A percentile compares a stretch with the other conserved stretches of the same genome.
Evolutionary conservation across 805 yeast species (phyloP).

Genomic region (Hanseniaspora lindneri): DNA sequence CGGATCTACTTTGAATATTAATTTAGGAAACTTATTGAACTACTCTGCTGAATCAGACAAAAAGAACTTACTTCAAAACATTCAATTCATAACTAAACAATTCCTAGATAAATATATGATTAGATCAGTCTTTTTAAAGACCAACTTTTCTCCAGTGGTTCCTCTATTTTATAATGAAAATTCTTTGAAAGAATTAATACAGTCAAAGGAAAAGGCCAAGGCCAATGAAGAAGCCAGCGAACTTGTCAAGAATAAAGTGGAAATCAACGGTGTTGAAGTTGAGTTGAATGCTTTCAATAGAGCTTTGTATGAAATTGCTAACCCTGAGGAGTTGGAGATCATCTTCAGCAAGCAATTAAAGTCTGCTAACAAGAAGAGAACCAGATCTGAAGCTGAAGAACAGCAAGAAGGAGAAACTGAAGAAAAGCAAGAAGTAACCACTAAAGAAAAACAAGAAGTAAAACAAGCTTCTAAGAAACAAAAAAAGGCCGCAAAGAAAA

Average conservation of each 20-base stretch:
- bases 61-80: slow-evolving; percentile 47
- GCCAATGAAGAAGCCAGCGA: slow-evolving; percentile 20
- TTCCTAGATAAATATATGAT: slow-evolving; percentile 34
- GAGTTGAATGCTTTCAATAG: slow-evolving; percentile 53
- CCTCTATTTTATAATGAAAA: slow-evolving; percentile 66
- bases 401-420: slow-evolving; percentile 17
- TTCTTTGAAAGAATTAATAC: slow-evolving; percentile 25
- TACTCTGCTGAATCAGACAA: slow-evolving; percentile 30
- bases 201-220: slow-evolving; percentile 21
- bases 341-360: slow-evolving; percentile 48
- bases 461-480: slow-evolving; percentile 4
- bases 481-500: slow-evolving; percentile 6
- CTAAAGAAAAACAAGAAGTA: not conserved
- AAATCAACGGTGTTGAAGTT: slow-evolving; percentile 32
- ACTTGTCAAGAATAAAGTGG: slow-evolving; percentile 23
- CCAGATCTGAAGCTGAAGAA: slow-evolving; percentile 18
- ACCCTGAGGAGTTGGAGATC: slow-evolving; percentile 53
- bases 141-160: slow-evolving; percentile 63
- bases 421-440: too few species aligned
- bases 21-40: slow-evolving; percentile 44
- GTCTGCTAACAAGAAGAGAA: slow-evolving; percentile 29
- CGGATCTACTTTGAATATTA: slow-evolving; percentile 54
- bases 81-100: slow-evolving; percentile 40
- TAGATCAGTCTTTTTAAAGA: slow-evolving; percentile 54
- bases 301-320: slow-evolving; percentile 73